Base-by-base conservation (phyloP, 148 eudicot genomes). In the Vaccinium darrowii region DNA sequence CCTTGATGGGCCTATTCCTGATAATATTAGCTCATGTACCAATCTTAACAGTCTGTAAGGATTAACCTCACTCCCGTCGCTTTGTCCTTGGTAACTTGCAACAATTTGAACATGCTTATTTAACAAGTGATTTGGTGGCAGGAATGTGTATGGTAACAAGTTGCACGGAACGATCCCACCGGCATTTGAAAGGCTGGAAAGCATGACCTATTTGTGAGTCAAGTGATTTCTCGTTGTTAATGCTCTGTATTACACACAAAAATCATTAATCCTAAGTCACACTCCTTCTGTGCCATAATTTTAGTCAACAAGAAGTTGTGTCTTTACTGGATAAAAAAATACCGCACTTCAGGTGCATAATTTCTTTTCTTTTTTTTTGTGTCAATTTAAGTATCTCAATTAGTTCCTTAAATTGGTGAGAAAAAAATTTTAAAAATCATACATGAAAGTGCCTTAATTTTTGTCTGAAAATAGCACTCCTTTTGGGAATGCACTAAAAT, bases 41-140 rank as follows among this genome's bases (percentile, higher is more conserved):
- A 97, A 95, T 88, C 94, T 97, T 71, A 97, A 97, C 85, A 97
- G 98, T 92, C 92, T 97, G 99, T 97, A 71, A 94, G 98, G 77
- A 69, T 7, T 65, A 56, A 53, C 3, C 65, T 81, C n/a, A 57
- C 36, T 36, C 19, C 43, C 84, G 57, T 23, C 50, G 3, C 53
- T 83, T 51, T 54, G 3, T 11, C 36, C 21, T 52, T 80, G 21
- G 21, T 43, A 14, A 81, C 1, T 11, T 49, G 84, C 7, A n/a
- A 54, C 30, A 8, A 36, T 25, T 27, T 9, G 16, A 57, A 62
- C 47, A 12, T 39, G 65, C 50, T 54, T 84, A 5, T 19, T 84
- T 11, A 84, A 49, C 21, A 7, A 25, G 49, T 65, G 53, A 65
- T 65, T 65, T 78, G 33, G 81, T 60, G 73, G 71, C 91, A 95